Evolutionary conservation across 2,329 filamentous ascomycete species (phyloP).

Genomic region (Colletotrichum sp.): DNA sequence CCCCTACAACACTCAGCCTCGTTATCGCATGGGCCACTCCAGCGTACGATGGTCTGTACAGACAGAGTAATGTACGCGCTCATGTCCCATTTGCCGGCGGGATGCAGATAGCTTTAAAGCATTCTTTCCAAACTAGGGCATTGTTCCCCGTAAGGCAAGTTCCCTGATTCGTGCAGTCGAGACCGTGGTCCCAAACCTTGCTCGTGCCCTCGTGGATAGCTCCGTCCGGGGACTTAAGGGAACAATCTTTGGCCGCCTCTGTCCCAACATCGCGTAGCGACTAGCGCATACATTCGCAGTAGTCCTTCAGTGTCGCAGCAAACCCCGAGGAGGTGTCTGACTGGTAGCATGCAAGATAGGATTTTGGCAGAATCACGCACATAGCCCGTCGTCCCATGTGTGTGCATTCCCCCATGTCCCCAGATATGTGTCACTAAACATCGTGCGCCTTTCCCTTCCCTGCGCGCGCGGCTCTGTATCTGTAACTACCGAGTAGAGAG

Average conservation of each 20-base stretch:
- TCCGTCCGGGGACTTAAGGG: background rate
- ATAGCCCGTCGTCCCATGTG: background rate
- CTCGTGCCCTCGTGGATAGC: background rate
- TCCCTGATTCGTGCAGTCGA: slow-evolving; percentile 6
- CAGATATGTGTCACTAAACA: background rate
- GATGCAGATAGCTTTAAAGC: background rate
- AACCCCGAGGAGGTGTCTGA: background rate
- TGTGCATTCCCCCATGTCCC: background rate
- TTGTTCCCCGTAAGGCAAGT: background rate
- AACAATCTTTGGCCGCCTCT: background rate
- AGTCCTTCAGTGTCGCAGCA: background rate
- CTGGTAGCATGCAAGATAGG: background rate
- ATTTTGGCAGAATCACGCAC: background rate
- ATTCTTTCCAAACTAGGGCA: background rate
- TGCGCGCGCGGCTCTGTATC: background rate
- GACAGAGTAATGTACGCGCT: background rate
- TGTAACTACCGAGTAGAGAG: background rate
- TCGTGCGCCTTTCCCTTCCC: background rate
- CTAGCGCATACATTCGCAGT: background rate
- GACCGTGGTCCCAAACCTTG: background rate
- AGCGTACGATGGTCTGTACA: background rate
- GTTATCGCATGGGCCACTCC: background rate
- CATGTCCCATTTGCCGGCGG: background rate
- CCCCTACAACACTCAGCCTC: background rate
- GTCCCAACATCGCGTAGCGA: background rate